These are phyloP conservation scores for Colletotrichum musae DNA, from an alignment of 2,329 filamentous ascomycete species.

Conservation along the genomic window DNA sequence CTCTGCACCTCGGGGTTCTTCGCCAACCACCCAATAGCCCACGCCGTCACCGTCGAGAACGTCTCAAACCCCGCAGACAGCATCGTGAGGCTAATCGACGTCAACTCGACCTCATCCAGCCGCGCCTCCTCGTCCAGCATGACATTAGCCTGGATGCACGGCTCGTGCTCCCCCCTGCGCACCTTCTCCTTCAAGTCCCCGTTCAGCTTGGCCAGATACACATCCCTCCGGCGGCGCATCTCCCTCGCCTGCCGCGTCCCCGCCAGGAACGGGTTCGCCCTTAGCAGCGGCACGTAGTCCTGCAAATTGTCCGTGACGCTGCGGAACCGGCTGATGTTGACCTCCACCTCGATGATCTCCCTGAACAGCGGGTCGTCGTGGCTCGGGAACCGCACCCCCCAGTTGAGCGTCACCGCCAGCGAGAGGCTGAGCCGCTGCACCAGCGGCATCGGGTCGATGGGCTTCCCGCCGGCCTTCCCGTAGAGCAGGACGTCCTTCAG, in stretches of 20 bases:
- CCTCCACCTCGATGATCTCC: slow-evolving; percentile 45
- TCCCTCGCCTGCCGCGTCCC: slow-evolving; percentile 34
- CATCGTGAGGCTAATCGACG: slow-evolving; percentile 78
- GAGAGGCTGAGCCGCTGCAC: slow-evolving; percentile 76
- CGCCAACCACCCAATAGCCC: slow-evolving; percentile 48
- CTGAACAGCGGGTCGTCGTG: slow-evolving; percentile 38
- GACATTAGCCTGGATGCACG: slow-evolving; percentile 77
- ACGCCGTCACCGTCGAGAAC: slow-evolving; percentile 47
- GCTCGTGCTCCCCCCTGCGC: slow-evolving; percentile 71
- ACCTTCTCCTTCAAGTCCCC: slow-evolving; percentile 43
- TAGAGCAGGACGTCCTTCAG: slow-evolving; percentile 74
- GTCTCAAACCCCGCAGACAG: slow-evolving; percentile 58
- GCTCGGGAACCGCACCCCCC: slow-evolving; percentile 65
- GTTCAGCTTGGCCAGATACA: slow-evolving; percentile 43
- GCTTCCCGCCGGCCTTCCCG: slow-evolving; percentile 65
- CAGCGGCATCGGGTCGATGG: slow-evolving; percentile 73
- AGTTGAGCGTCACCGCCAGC: slow-evolving; percentile 75
- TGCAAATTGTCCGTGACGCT: slow-evolving; percentile 44
- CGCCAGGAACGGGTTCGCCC: slow-evolving; percentile 39
- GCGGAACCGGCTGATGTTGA: slow-evolving; percentile 42
- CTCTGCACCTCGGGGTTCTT: slow-evolving; percentile 48
- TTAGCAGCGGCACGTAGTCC: slow-evolving; percentile 45
- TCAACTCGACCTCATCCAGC: slow-evolving; percentile 66
- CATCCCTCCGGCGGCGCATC: slow-evolving; percentile 43
- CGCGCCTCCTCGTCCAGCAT: slow-evolving; percentile 73